phyloP scores from a whole-genome alignment of 1,284 basidiomycete species.

The Apiotrichum siamense region DNA sequence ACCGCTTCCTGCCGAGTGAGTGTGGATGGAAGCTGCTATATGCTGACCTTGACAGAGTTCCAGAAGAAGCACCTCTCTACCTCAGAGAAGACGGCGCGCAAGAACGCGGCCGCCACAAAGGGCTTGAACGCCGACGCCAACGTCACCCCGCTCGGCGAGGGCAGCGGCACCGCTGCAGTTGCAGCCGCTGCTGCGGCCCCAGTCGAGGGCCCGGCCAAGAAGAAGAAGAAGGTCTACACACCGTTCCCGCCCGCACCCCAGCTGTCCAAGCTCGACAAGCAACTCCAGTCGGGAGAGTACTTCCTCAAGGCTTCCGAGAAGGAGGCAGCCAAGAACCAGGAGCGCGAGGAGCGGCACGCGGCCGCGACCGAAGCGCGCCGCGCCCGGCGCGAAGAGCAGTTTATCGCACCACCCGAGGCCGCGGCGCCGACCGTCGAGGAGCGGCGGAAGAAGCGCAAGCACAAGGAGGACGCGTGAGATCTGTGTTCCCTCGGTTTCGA shows the following conservation, averaged over 20 bases:
- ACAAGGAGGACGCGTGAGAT: conserved; percentile 7
- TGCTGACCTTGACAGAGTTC: conserved; percentile 56
- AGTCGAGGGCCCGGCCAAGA: conserved; percentile 24
- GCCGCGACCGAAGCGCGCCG: conserved; percentile 62
- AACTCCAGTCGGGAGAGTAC: conserved; percentile 95
- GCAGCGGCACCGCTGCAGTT: conserved; percentile 5
- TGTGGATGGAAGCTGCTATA: neutral
- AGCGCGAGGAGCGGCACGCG: conserved; percentile 58
- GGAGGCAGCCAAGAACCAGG: conserved; percentile 39
- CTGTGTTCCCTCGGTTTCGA: too few species aligned
- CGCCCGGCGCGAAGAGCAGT: conserved; percentile 73
- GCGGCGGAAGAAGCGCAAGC: conserved; percentile 58
- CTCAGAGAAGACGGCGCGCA: conserved; percentile 82
- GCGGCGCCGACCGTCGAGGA: conserved; percentile 68
- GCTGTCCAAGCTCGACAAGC: conserved; percentile 90
- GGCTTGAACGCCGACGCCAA: conserved; percentile 16
- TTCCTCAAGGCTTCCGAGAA: conserved; percentile 74
- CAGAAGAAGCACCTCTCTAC: conserved; percentile 85
- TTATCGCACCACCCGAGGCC: conserved; percentile 70
- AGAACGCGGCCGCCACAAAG: conserved; percentile 58
- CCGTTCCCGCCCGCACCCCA: conserved; percentile 95
- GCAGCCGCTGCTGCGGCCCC: conserved; percentile 5
- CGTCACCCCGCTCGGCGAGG: conserved; percentile 16
- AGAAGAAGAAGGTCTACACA: conserved; percentile 92
- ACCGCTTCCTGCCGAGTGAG: conserved; percentile 80